Percentiles rank a stretch among this genome's conserved stretches.
These are phyloP conservation scores for Simplicillium sp. DNA, from an alignment of 2,329 filamentous ascomycete species.

Conservation along the genomic window DNA sequence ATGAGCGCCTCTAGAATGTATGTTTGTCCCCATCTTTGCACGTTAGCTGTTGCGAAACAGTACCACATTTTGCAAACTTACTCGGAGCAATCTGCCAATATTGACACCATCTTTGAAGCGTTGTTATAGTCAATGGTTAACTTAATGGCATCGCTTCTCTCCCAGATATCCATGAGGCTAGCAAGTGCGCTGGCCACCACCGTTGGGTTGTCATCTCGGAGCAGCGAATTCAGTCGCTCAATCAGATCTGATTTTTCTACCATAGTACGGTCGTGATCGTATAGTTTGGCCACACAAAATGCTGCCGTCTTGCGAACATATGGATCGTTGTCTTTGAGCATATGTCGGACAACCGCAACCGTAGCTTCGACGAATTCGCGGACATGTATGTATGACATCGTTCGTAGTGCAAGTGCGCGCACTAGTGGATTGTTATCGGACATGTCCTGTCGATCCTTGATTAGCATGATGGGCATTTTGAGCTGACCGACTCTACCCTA, in stretches of 20 bases:
- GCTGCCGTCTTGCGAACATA: slow-evolving; percentile 97
- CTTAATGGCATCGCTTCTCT: slow-evolving; percentile 93
- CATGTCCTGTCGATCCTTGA: slow-evolving; percentile 59
- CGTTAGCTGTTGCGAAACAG: slow-evolving; percentile 5
- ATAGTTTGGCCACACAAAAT: slow-evolving; percentile 93
- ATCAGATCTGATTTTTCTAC: slow-evolving; percentile 90
- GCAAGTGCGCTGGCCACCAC: slow-evolving; percentile 93
- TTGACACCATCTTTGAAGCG: slow-evolving; percentile 96
- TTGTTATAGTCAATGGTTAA: slow-evolving; percentile 96
- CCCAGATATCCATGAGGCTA: slow-evolving; percentile 94
- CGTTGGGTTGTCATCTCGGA: slow-evolving; percentile 93
- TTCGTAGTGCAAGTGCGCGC: slow-evolving; percentile 81
- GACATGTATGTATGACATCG: slow-evolving; percentile 96
- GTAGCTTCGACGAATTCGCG: slow-evolving; percentile 91
- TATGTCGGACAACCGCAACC: slow-evolving; percentile 69
- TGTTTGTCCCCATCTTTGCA: slow-evolving; percentile 84
- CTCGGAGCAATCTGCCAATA: slow-evolving; percentile 94
- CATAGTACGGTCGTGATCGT: slow-evolving; percentile 87
- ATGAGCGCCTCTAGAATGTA: slow-evolving; percentile 97
- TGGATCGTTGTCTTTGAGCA: slow-evolving; percentile 80
- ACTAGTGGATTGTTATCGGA: slow-evolving; percentile 88
- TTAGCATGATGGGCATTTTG: slow-evolving; percentile 7
- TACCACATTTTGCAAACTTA: slow-evolving; percentile 35
- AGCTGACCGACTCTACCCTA: slow-evolving; percentile 27
- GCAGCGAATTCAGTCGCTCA: slow-evolving; percentile 77